Conservation (phyloP, 2,329 filamentous ascomycete genomes). For the Gnomoniopsis sp. region DNA sequence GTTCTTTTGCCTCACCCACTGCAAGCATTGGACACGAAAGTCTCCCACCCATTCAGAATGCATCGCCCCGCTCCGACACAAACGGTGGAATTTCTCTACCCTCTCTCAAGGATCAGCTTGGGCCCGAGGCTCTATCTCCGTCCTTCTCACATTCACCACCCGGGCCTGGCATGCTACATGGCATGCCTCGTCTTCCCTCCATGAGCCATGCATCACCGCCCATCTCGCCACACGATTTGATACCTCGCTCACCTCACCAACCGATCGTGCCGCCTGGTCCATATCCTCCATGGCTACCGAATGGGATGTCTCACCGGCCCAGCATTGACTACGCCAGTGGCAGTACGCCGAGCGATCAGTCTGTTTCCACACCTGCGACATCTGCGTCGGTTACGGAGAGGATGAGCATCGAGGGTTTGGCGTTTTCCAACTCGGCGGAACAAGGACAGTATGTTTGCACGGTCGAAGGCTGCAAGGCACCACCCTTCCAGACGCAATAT, state of each 20-base stretch:
- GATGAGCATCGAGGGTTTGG: constrained; percentile 53
- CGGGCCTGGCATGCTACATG: constrained; percentile 27
- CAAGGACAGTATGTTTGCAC: constrained; percentile 56
- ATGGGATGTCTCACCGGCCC: constrained; percentile 31
- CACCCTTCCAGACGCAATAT: constrained; percentile 74
- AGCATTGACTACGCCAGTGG: constrained; percentile 41
- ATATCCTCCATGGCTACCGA: constrained; percentile 28
- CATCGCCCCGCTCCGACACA: constrained; percentile 36
- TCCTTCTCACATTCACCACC: constrained; percentile 32
- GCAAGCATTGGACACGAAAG: constrained; percentile 20
- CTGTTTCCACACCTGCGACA: constrained; percentile 39
- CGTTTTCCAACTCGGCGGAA: constrained; percentile 38
- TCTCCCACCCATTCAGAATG: constrained; percentile 32
- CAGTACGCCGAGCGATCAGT: constrained; percentile 42
- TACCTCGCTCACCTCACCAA: constrained; percentile 45
- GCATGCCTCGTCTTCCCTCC: constrained; percentile 31
- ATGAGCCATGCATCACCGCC: constrained; percentile 42
- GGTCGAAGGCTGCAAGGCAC: constrained; percentile 62
- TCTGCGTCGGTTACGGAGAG: constrained; percentile 42
- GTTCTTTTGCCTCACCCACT: constrained; percentile 19
- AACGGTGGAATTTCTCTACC: constrained; percentile 34
- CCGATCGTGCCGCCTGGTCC: constrained; percentile 38
- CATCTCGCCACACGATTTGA: constrained; percentile 46
- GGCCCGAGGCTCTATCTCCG: constrained; percentile 17
- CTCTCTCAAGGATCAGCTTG: constrained; percentile 35